phyloP scores from a whole-genome alignment of 1,284 basidiomycete species.

The Hortiboletus rubellus region DNA sequence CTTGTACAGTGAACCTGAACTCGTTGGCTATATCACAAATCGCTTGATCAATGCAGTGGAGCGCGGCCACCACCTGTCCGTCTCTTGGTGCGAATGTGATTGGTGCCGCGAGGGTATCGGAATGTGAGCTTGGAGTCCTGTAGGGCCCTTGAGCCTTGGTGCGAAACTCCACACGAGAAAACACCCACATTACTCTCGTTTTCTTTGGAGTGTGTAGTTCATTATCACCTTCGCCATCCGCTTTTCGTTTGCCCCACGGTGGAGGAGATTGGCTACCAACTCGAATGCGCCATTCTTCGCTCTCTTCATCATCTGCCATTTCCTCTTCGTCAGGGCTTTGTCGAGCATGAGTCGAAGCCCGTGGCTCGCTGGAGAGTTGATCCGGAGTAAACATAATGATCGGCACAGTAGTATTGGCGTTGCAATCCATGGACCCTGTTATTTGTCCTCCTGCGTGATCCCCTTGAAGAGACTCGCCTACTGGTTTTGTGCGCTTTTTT shows the following conservation, averaged over 20 bases:
- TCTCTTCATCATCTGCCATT: conserved; percentile 61
- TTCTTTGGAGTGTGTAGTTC: conserved; percentile 22
- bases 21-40: conserved; percentile 63
- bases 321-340: conserved; percentile 50
- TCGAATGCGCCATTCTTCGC: conserved; percentile 61
- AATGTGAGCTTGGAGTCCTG: conserved; percentile 7
- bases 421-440: conserved; percentile 24
- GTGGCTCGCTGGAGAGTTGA: conserved; percentile 20
- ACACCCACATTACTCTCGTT: conserved; percentile 32
- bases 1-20: conserved; percentile 65
- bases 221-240: conserved; percentile 37
- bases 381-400: conserved; percentile 30
- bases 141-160: not conserved
- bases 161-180: not conserved
- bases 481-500: conserved; percentile 45
- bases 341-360: conserved; percentile 24
- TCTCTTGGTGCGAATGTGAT: conserved; percentile 5
- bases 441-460: conserved; percentile 27
- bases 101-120: conserved; percentile 7
- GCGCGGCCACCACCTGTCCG: conserved; percentile 2
- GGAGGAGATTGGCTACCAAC: conserved; percentile 63
- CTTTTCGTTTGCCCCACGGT: conserved; percentile 62
- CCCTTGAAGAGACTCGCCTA: conserved; percentile 27
- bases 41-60: conserved; percentile 64
- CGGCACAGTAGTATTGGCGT: conserved; percentile 14